Conservation (phyloP, 2,329 filamentous ascomycete genomes). For the Karstenula rhodostoma region DNA sequence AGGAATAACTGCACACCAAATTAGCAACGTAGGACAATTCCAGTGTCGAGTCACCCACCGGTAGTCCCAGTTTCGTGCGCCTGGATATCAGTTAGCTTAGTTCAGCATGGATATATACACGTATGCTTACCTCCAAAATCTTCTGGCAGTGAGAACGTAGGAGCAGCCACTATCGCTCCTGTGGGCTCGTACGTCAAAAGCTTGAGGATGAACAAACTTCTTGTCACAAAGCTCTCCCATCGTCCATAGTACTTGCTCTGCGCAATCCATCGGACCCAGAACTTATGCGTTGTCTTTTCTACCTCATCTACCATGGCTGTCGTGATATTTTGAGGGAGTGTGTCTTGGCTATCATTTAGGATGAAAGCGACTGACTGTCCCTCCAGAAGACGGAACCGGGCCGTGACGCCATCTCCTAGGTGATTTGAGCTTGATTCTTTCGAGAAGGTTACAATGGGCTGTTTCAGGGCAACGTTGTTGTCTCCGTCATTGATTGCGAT, state of each 20-base stretch:
- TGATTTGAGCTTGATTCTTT: slow-evolving; percentile 62
- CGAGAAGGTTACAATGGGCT: slow-evolving; percentile 64
- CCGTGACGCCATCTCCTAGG: slow-evolving; percentile 69
- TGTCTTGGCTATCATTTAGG: slow-evolving; percentile 65
- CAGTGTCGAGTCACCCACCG: slow-evolving; percentile 43
- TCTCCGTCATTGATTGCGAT: slow-evolving; percentile 71
- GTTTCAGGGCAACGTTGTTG: slow-evolving; percentile 52
- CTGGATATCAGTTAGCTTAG: slow-evolving; percentile 36
- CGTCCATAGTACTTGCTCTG: slow-evolving; percentile 75
- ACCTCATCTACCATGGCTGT: slow-evolving; percentile 66
- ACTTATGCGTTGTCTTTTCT: slow-evolving; percentile 74
- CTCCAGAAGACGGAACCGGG: slow-evolving; percentile 67
- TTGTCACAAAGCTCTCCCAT: slow-evolving; percentile 74
- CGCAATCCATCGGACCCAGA: slow-evolving; percentile 77
- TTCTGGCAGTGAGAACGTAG: slow-evolving; percentile 80
- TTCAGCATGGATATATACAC: background rate
- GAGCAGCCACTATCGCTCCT: slow-evolving; percentile 77
- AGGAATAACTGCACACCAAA: slow-evolving; percentile 63
- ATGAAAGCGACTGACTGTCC: slow-evolving; percentile 76
- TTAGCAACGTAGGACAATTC: background rate
- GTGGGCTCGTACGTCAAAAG: slow-evolving; percentile 81
- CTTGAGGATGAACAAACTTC: slow-evolving; percentile 78
- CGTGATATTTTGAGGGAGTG: slow-evolving; percentile 67
- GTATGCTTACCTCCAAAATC: slow-evolving; percentile 51
- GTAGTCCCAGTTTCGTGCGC: slow-evolving; percentile 70